Conservation (phyloP, 768 basidiomycete genomes). For the Lanmaoa pseudosensibilis region DNA sequence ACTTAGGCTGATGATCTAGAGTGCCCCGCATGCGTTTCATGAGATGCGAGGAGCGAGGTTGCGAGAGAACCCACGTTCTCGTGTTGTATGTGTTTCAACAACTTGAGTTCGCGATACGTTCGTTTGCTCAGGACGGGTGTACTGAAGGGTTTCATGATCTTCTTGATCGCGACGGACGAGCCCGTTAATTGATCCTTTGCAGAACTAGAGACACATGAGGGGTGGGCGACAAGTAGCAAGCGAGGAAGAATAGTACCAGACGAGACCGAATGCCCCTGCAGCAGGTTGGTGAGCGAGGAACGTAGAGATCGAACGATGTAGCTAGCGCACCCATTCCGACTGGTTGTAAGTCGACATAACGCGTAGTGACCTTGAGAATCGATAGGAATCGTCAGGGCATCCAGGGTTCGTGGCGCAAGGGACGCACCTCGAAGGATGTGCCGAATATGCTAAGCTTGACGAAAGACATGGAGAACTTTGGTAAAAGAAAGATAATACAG, state of each 20-base stretch:
- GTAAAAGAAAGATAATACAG: background rate
- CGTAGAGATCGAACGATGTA: slow-evolving; percentile 7
- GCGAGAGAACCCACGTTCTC: slow-evolving; percentile 72
- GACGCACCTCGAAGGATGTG: slow-evolving; percentile 88
- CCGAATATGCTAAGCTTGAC: slow-evolving; percentile 99
- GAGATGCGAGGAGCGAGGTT: background rate
- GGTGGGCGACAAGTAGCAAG: background rate
- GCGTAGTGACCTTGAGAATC: slow-evolving; percentile 79
- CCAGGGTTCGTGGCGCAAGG: slow-evolving; percentile 1
- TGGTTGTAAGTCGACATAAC: slow-evolving; percentile 98
- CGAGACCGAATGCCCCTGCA: slow-evolving; percentile 90
- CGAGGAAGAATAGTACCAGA: slow-evolving; percentile 61
- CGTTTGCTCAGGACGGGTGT: slow-evolving; percentile 98
- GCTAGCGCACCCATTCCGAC: slow-evolving; percentile 90
- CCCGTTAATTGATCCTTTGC: slow-evolving; percentile 94
- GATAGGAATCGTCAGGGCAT: slow-evolving; percentile 21
- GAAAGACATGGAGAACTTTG: slow-evolving; percentile 66
- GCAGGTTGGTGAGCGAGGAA: slow-evolving; percentile 19
- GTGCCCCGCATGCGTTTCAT: background rate
- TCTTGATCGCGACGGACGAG: slow-evolving; percentile 97
- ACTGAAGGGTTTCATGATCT: slow-evolving; percentile 99
- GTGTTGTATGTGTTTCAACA: slow-evolving; percentile 97
- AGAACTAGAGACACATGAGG: slow-evolving; percentile 53
- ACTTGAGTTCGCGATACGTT: slow-evolving; percentile 96
- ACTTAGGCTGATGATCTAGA: slow-evolving; percentile 93